These are phyloP conservation scores for Phytophthora pini DNA, from an alignment of 352 stramenopile species.

Conservation along the genomic window DNA sequence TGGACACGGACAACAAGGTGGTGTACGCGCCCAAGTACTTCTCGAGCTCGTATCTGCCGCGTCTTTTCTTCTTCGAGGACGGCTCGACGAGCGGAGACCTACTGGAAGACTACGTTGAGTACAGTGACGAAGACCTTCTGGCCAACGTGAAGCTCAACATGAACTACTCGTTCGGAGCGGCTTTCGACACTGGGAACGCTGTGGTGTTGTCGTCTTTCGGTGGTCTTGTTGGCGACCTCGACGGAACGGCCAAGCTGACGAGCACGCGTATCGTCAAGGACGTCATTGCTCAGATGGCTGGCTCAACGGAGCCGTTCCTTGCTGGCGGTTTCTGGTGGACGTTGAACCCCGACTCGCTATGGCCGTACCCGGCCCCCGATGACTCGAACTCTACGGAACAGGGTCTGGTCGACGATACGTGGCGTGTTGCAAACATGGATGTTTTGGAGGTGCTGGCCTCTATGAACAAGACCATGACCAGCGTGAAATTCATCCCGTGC, in stretches of 20 bases:
- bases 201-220: conserved; percentile 86
- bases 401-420: conserved; percentile 78
- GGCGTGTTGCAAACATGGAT: conserved; percentile 76
- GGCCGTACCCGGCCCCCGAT: conserved; percentile 80
- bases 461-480: conserved; percentile 73
- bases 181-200: conserved; percentile 64
- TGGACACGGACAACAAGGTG: conserved; percentile 71
- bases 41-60: conserved; percentile 66
- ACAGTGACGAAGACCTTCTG: conserved; percentile 52
- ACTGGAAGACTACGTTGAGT: conserved; percentile 71
- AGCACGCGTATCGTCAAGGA: conserved; percentile 74
- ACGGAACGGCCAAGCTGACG: conserved; percentile 66
- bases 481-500: conserved; percentile 75
- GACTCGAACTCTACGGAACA: conserved; percentile 53
- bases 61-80: conserved; percentile 74
- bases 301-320: conserved; percentile 50
- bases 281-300: conserved; percentile 69
- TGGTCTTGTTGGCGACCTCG: conserved; percentile 66
- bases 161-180: conserved; percentile 81
- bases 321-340: conserved; percentile 84
- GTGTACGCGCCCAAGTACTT: conserved; percentile 87
- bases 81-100: conserved; percentile 57
- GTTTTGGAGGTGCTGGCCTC: conserved; percentile 59
- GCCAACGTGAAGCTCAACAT: conserved; percentile 79
- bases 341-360: conserved; percentile 81